Conservation (phyloP, 2,329 filamentous ascomycete species). For the Sarocladium oryzae region DNA sequence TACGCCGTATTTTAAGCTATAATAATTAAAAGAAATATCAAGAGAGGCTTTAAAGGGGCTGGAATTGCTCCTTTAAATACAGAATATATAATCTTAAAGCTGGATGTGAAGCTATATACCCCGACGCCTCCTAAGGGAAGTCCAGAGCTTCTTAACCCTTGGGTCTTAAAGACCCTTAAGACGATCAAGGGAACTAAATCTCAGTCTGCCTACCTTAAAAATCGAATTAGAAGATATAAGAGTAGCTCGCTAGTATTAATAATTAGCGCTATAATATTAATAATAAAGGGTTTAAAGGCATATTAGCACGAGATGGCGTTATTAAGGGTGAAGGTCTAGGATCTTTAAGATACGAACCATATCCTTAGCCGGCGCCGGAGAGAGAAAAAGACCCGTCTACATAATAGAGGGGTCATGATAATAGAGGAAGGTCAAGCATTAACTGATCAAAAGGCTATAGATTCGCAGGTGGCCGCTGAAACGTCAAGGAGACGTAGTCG, state of each 20-base stretch:
- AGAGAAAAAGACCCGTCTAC: slow-evolving; percentile 5
- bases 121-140: slow-evolving; percentile 1
- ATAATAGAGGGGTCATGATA: not conserved
- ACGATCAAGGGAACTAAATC: not conserved
- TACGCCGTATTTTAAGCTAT: slow-evolving; percentile 18
- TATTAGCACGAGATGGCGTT: slow-evolving; percentile 4
- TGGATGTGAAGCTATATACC: slow-evolving; percentile 6
- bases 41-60: slow-evolving; percentile 20
- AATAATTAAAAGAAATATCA: slow-evolving; percentile 22
- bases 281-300: slow-evolving; percentile 1
- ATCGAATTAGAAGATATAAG: slow-evolving; percentile 7
- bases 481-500: slow-evolving; percentile 1
- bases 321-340: slow-evolving; percentile 6
- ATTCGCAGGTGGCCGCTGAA: slow-evolving; percentile 1
- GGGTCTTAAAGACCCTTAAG: slow-evolving; percentile 7
- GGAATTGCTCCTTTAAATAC: slow-evolving; percentile 5
- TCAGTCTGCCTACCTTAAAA: slow-evolving; percentile 10
- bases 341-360: slow-evolving; percentile 9
- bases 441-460: not conserved
- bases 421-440: too few relatives aligned
- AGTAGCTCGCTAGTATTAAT: slow-evolving; percentile 8
- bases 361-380: slow-evolving; percentile 8
- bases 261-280: slow-evolving; percentile 6
- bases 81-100: slow-evolving; percentile 4
- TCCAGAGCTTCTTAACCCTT: slow-evolving; percentile 8